Percentiles rank a stretch among this genome's conserved stretches.
These are phyloP conservation scores for Daldinia grandis DNA, from an alignment of 495 filamentous ascomycete genomes.

Conservation along the genomic window DNA sequence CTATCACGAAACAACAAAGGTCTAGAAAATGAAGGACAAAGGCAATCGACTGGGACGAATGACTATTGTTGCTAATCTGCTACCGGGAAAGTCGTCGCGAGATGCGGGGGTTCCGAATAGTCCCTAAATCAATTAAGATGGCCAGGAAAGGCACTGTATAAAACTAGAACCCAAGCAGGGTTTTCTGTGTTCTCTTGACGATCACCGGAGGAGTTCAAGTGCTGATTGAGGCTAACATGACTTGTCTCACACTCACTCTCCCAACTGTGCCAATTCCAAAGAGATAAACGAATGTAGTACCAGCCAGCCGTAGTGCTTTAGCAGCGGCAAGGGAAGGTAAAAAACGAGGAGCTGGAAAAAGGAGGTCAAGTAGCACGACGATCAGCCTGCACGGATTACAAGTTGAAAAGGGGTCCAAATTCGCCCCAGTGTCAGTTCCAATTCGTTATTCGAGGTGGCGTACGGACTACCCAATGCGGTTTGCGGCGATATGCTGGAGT, in stretches of 20 bases:
- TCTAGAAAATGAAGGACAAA: conserved; percentile 23
- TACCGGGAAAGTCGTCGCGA: conserved; percentile 20
- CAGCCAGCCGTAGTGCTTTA: conserved; percentile 17
- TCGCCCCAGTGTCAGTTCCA: conserved; percentile 6
- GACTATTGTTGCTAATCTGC: conserved; percentile 14
- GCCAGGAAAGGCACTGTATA: background rate
- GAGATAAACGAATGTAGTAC: conserved; percentile 32
- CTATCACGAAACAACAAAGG: background rate
- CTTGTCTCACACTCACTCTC: background rate
- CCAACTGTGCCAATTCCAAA: background rate
- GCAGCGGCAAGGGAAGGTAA: background rate
- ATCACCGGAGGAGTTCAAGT: conserved; percentile 9
- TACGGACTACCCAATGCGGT: conserved; percentile 29
- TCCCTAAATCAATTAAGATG: conserved; percentile 25
- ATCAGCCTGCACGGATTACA: conserved; percentile 4
- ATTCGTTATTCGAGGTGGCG: conserved; percentile 24
- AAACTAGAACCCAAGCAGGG: conserved; percentile 12
- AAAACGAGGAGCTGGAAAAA: conserved; percentile 4
- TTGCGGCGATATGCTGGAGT: conserved; percentile 13
- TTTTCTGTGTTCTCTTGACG: conserved; percentile 14
- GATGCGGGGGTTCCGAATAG: conserved; percentile 25
- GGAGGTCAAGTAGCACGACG: conserved; percentile 16
- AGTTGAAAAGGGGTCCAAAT: conserved; percentile 7
- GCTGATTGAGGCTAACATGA: conserved; percentile 17
- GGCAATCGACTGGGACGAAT: background rate